Conservation (phyloP, 1,284 basidiomycete genomes). For the Trichosporon coremiiforme region DNA sequence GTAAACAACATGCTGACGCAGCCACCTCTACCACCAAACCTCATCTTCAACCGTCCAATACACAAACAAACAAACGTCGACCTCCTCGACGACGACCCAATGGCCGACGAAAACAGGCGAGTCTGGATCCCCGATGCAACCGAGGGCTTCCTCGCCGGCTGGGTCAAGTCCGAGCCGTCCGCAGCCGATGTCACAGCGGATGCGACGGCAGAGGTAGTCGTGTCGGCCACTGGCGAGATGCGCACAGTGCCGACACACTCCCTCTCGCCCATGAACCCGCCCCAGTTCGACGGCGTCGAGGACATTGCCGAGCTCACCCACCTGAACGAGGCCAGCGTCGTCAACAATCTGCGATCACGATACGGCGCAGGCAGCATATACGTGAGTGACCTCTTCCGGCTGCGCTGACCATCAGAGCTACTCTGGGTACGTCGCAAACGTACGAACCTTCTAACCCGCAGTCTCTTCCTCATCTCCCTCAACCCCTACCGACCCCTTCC, state of each 20-base stretch:
- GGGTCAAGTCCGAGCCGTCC: constrained; percentile 51
- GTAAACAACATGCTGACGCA: constrained; percentile 8
- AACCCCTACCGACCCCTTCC: constrained; percentile 95
- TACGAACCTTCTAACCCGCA: constrained; percentile 24
- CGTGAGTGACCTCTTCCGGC: constrained; percentile 63
- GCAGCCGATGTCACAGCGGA: constrained; percentile 34
- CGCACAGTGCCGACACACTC: constrained; percentile 72
- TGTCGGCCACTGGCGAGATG: constrained; percentile 50
- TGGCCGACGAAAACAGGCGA: constrained; percentile 40
- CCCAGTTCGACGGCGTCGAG: constrained; percentile 95
- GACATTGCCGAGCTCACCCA: constrained; percentile 99
- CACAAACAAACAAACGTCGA: constrained; percentile 10
- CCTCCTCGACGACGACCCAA: constrained; percentile 9
- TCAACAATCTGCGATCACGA: constrained; percentile 89
- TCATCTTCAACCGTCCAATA: constrained; percentile 15
- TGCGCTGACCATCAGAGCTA: constrained; percentile 45
- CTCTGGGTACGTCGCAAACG: constrained; percentile 45
- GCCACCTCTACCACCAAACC: neutral
- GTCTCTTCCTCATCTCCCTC: constrained; percentile 87
- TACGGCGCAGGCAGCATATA: constrained; percentile 94
- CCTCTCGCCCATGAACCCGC: constrained; percentile 94
- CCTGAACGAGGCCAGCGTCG: constrained; percentile 97
- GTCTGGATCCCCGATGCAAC: constrained; percentile 54
- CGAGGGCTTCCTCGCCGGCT: constrained; percentile 54
- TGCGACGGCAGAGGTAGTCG: constrained; percentile 50